phyloP scores from a whole-genome alignment of 169 alveolate species.

The Plasmodium yoelii region DNA sequence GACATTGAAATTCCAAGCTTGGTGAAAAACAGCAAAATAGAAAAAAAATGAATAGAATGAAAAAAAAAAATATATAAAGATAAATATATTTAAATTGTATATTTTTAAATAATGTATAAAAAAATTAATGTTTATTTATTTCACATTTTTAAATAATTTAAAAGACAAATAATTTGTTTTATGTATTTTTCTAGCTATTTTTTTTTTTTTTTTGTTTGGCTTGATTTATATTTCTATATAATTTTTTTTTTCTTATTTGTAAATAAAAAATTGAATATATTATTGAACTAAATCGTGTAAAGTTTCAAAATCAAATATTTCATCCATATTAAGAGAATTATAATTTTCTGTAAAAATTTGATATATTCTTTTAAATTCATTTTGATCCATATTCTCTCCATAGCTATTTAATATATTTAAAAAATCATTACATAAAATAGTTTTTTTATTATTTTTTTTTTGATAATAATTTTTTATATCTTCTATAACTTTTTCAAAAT shows the following conservation, averaged over 20 bases:
- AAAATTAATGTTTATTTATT: neutral
- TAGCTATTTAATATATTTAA: conserved; percentile 35
- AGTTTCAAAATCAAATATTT: conserved; percentile 17
- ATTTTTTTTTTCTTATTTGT: too few relatives aligned
- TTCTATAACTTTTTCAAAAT: conserved; percentile 28
- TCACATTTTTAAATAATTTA: too few relatives aligned
- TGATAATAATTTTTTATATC: conserved; percentile 50
- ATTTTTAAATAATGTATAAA: neutral
- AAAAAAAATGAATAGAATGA: neutral
- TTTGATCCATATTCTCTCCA: conserved; percentile 74
- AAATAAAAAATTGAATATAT: neutral
- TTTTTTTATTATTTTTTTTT: conserved; percentile 18
- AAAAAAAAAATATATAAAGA: neutral
- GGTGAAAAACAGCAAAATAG: conserved; percentile 1
- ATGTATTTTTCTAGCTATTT: too few relatives aligned
- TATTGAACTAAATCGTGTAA: conserved; percentile 27
- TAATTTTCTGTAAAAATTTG: conserved; percentile 73
- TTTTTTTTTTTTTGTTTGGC: too few relatives aligned
- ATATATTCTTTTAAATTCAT: conserved; percentile 58
- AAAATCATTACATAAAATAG: conserved; percentile 34
- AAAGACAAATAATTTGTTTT: too few relatives aligned
- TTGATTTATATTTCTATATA: too few relatives aligned
- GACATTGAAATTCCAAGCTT: conserved; percentile 80
- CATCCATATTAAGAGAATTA: conserved; percentile 17
- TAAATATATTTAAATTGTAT: neutral